Conservation (phyloP, 306 rosid genomes). For the Psophocarpus tetragonolobus region DNA sequence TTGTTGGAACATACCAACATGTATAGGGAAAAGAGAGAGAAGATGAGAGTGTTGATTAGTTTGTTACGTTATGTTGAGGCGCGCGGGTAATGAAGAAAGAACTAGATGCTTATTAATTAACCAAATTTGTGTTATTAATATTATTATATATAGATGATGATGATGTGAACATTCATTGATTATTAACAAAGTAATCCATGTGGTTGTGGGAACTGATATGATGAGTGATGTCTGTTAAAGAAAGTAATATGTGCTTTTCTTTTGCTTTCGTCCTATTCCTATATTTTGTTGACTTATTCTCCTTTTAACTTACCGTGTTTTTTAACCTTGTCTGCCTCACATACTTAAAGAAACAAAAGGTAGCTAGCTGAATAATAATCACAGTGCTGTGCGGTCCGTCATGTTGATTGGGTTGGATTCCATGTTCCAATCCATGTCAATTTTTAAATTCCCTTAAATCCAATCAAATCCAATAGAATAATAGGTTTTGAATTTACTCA, state of each 20-base stretch:
- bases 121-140: background rate
- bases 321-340: background rate
- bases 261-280: background rate
- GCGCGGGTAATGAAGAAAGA: background rate
- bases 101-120: conserved; percentile 15
- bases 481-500: too few relatives aligned
- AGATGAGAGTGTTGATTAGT: conserved; percentile 22
- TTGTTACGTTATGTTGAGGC: conserved; percentile 11
- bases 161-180: conserved; percentile 11
- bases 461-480: too few relatives aligned
- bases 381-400: background rate
- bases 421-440: too few relatives aligned
- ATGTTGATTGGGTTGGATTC: too few relatives aligned
- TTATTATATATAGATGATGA: background rate
- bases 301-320: background rate
- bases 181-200: conserved; percentile 9
- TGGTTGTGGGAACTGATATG: background rate
- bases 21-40: conserved; percentile 6
- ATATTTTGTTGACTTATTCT: too few relatives aligned
- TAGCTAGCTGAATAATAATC: background rate
- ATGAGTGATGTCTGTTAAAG: background rate
- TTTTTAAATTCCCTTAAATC: too few relatives aligned
- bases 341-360: background rate
- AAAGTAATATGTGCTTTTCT: conserved; percentile 30
- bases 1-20: conserved; percentile 28